Percentiles rank a stretch among this genome's conserved stretches.
Conservation (phyloP, 192 early-diverging fungal species). For the Diversispora epigaea region DNA sequence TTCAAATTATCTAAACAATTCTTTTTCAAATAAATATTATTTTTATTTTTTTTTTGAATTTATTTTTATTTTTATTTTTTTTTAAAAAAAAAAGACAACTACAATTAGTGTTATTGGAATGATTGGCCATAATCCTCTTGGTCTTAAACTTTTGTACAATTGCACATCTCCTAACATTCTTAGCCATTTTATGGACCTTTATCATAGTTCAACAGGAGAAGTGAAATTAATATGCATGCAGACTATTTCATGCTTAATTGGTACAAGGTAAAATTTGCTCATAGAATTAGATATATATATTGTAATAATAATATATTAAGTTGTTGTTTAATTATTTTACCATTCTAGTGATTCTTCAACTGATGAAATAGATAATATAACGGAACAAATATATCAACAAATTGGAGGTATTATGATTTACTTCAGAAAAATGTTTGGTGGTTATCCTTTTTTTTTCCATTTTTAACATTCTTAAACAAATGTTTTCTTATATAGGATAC, state of each 20-base stretch:
- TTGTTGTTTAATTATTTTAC: background rate
- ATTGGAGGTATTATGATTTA: constrained; percentile 5
- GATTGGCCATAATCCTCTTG: constrained; percentile 33
- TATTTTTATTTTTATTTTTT: background rate
- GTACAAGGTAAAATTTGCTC: constrained; percentile 31
- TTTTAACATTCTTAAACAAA: too few species aligned
- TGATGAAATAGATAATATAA: background rate
- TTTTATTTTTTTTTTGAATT: too few species aligned
- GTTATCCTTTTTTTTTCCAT: too few species aligned
- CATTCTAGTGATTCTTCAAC: background rate
- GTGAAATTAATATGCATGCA: constrained; percentile 35
- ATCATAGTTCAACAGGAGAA: constrained; percentile 30
- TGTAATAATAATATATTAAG: background rate
- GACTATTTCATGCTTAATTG: constrained; percentile 39
- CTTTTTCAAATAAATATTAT: too few species aligned
- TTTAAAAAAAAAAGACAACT: constrained; percentile 27
- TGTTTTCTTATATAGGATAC: background rate
- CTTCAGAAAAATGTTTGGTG: too few species aligned
- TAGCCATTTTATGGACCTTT: constrained; percentile 20
- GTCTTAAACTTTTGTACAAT: constrained; percentile 29
- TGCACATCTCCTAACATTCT: constrained; percentile 21
- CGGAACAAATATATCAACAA: constrained; percentile 14
- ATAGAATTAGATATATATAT: background rate
- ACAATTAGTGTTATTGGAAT: constrained; percentile 37
- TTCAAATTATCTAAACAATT: too few species aligned